Base-by-base conservation (phyloP, 768 basidiomycete genomes). In the Psilocybe cubensis region DNA sequence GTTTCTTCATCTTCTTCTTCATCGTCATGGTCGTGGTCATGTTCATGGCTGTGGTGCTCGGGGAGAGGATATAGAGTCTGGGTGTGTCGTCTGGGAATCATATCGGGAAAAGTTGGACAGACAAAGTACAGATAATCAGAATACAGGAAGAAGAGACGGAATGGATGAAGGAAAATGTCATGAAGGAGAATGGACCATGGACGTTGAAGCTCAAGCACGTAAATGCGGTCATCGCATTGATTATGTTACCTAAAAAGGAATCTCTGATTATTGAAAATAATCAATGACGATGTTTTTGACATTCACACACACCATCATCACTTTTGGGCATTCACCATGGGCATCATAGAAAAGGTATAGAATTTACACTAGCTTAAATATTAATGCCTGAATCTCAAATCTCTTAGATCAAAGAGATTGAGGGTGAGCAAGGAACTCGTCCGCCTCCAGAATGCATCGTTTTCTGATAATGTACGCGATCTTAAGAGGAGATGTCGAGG, bases 401-500 rank as follows among this genome's bases (percentile, higher is more conserved):
- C 33, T 29, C 20, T 12, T 54, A 96, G 94, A 96, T 97, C 65
- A 96, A 94, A 72, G 94, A 92, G 72, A 96, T 96, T 61, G 93
- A 98, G 83, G 92, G 93, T 93, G 70, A 75, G 90, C 49, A 53
- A 10, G 40, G 23, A 18, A 41, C n/a, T n/a, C n/a, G n/a, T 23
- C 40, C 33, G 52, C 17, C 28, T 62, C 23, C 41, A 28, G 38
- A 7, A 20, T 12, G 18, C 20, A 27, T 29, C 12, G 33, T 33
- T 46, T 45, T 27, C 35, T 54, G 31, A 53, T 38, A 4, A 40
- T 25, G 48, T 14, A 42, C 43, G n/a, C 11, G 27, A 40, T 25
- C 29, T 31, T 50, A 51, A 95, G 93, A 94, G 86, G 96, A 98
- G 84, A 97, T 98, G 96, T 89, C 92, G 62, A 84, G 94, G 75